Evolutionary conservation across 2,329 filamentous ascomycete genomes (phyloP), one percentile per base, ranked within the genome.

Genomic region (Calonectria fujianensis): DNA sequence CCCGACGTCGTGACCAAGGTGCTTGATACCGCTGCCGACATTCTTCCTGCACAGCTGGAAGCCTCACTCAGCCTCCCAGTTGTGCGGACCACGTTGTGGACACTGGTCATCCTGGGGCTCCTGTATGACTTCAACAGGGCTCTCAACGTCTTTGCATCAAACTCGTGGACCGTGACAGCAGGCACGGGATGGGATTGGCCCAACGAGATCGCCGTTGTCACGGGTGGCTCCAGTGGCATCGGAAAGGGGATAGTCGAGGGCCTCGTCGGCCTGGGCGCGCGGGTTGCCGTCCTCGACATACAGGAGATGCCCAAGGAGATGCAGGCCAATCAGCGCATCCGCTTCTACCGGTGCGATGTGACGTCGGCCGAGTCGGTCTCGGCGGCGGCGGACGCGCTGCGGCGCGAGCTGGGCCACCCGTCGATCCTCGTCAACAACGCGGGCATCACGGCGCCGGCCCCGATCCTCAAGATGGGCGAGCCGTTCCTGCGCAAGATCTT

Each of bases 351-450:
- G 16, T 87, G 85, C 68, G 86, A 88, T 57, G 79, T 88, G 0
- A 86, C 84, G 5, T 86, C 86, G 2, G 80, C 86, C 20, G 83
- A 87, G 8, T 87, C 87, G 0, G 87, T 92, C 3, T 82, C 85
- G 24, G 81, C 83, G 2, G 87, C 85, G 0, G 88, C 88, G 37
- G 78, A 82, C 5, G 76, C 82, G 0, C 72, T 90, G 16, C 83
- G 84, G 3, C 76, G 82, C 11, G 82, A 85, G 4, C 84, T 94
- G 39, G 93, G 93, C 29, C 82, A 90, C 64, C 93, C 93, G 0
- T 93, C 93, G 0, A 87, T 95, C 70, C 87, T 95, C 3, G 92
- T 94, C 86, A 94, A 94, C 85, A 94, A 94, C 80, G 93, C 93
- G 7, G 93, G 93, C 74, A 88, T 93, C 59, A 90, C 89, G 13